These are phyloP conservation scores for Tritrichomonas foetus DNA, from an alignment of 208 protist species.

Conservation along the genomic window DNA sequence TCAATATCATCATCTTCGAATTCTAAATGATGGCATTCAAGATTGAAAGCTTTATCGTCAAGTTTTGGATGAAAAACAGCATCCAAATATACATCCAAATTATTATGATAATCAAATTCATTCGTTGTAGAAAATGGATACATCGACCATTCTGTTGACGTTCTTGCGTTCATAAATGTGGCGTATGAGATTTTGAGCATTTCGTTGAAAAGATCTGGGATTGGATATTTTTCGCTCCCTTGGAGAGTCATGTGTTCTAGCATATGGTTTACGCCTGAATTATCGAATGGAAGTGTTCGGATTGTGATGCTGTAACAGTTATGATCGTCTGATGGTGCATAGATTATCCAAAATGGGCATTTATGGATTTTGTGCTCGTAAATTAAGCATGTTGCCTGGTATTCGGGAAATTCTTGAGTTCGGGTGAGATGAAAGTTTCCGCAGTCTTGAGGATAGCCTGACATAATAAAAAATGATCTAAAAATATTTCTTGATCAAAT, in stretches of 20 bases:
- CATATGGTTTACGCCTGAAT: constrained; percentile 56
- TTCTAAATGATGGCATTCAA: constrained; percentile 46
- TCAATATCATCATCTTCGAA: constrained; percentile 16
- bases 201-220: constrained; percentile 53
- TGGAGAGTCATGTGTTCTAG: constrained; percentile 58
- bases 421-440: too few species aligned
- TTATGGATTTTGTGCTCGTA: neutral
- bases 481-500: too few species aligned
- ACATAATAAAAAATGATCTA: too few species aligned
- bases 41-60: constrained; percentile 41
- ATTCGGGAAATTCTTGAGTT: too few species aligned
- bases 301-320: constrained; percentile 49
- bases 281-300: constrained; percentile 47
- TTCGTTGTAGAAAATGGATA: constrained; percentile 51
- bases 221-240: constrained; percentile 53
- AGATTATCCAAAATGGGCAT: neutral
- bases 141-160: constrained; percentile 50
- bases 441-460: too few species aligned
- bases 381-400: neutral
- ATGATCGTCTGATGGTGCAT: constrained; percentile 42
- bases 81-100: constrained; percentile 59
- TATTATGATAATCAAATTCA: constrained; percentile 57
- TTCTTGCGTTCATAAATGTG: constrained; percentile 61
- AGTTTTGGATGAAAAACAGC: constrained; percentile 54
- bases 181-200: constrained; percentile 53